Percentiles rank a stretch among this genome's conserved stretches.
phyloP scores from a whole-genome alignment of 768 basidiomycete species.

The Pulveroboletus sp. region DNA sequence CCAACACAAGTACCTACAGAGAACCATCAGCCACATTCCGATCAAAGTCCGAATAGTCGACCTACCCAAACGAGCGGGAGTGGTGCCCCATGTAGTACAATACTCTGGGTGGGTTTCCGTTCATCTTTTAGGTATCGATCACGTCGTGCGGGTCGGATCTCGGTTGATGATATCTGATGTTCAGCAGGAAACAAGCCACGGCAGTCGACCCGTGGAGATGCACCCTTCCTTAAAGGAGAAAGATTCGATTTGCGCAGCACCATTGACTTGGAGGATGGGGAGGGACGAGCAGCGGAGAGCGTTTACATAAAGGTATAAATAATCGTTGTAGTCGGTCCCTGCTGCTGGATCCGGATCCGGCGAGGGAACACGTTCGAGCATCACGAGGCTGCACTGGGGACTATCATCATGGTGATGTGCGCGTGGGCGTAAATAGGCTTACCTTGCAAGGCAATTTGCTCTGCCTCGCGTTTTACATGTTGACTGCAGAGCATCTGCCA shows the following conservation, averaged over 20 bases:
- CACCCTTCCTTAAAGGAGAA: constrained; percentile 17
- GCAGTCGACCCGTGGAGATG: constrained; percentile 16
- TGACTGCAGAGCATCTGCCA: not conserved
- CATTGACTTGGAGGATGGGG: constrained; percentile 8
- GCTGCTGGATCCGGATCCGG: not conserved
- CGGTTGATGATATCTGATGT: not conserved
- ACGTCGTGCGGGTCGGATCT: not conserved
- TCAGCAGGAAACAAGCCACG: constrained; percentile 16
- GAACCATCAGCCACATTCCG: not conserved
- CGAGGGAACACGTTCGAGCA: no score
- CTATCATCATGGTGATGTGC: not conserved
- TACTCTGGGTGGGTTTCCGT: constrained; percentile 8
- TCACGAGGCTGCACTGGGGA: no score
- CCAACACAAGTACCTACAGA: constrained; percentile 22
- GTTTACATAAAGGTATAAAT: constrained; percentile 6
- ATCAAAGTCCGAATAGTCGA: not conserved
- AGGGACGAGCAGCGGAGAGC: not conserved
- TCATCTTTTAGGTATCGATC: constrained; percentile 2
- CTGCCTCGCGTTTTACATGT: constrained; percentile 14
- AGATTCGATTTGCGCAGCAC: constrained; percentile 9
- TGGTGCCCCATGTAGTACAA: constrained; percentile 19
- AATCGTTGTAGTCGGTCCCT: not conserved
- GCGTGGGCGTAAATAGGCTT: constrained; percentile 5
- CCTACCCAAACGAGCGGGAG: constrained; percentile 27
- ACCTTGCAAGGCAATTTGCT: not conserved